These are phyloP conservation scores for Alloascoidea hylecoeti DNA, from an alignment of 805 yeast genomes.

Conservation along the genomic window DNA sequence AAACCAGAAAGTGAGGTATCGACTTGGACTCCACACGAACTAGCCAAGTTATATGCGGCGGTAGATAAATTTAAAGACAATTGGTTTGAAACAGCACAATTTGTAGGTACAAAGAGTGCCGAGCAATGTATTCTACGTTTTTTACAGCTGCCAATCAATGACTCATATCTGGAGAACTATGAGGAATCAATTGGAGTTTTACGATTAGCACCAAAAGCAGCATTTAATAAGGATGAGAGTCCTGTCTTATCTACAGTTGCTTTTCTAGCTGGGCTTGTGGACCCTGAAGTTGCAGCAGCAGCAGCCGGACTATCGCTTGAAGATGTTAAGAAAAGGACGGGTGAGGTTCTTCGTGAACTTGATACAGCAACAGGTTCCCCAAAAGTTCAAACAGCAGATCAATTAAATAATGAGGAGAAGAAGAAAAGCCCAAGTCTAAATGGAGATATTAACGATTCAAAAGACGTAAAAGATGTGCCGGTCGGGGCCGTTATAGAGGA, in stretches of 20 bases:
- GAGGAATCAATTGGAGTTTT: conserved; percentile 42
- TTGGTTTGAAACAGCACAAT: conserved; percentile 65
- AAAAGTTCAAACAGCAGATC: neutral
- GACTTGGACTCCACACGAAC: conserved; percentile 58
- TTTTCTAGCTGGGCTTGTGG: conserved; percentile 74
- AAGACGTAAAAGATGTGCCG: too few relatives aligned
- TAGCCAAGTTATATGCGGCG: conserved; percentile 47
- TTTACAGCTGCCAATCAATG: conserved; percentile 78
- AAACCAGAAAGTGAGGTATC: conserved; percentile 9
- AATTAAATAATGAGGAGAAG: neutral
- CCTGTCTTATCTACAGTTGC: conserved; percentile 91
- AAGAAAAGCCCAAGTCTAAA: neutral
- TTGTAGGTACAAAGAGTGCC: conserved; percentile 56
- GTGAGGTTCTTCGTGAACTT: neutral
- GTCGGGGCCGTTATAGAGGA: too few relatives aligned
- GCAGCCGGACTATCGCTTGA: conserved; percentile 45
- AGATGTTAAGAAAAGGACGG: conserved; percentile 13
- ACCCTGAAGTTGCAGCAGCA: conserved; percentile 72
- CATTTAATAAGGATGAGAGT: neutral
- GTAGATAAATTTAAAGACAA: conserved; percentile 51
- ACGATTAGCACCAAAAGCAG: conserved; percentile 38
- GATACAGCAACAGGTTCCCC: conserved; percentile 6
- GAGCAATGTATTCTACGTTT: conserved; percentile 75
- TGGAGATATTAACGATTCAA: neutral
- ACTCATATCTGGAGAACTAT: conserved; percentile 39